phyloP scores from a whole-genome alignment of 2,329 filamentous ascomycete genomes.

The Colletotrichum tropicicola region DNA sequence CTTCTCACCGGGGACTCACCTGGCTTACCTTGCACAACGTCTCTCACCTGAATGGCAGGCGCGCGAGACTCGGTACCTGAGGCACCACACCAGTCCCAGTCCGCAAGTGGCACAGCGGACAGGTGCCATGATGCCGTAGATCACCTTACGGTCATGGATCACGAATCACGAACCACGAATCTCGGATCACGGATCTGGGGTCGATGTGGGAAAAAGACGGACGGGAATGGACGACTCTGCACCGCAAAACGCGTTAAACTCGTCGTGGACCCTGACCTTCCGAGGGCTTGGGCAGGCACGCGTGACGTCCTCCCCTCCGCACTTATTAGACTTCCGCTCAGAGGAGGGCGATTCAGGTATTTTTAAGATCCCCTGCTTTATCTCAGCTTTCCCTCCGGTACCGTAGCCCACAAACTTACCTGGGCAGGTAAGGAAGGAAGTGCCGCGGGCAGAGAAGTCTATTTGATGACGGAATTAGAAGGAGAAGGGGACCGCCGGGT shows the following conservation, averaged over 20 bases:
- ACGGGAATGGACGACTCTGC: too few species aligned
- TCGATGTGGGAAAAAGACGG: background rate
- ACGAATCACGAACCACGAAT: too few species aligned
- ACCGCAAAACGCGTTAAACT: background rate
- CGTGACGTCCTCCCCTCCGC: slow-evolving; percentile 1
- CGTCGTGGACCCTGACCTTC: slow-evolving; percentile 23
- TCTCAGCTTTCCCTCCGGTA: slow-evolving; percentile 5
- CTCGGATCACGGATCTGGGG: background rate
- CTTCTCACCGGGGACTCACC: slow-evolving; percentile 9
- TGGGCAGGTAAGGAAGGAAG: background rate
- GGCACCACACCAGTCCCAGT: too few species aligned
- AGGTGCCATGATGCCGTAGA: too few species aligned
- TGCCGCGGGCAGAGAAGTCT: slow-evolving; percentile 5
- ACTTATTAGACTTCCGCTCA: background rate
- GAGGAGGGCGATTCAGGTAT: background rate
- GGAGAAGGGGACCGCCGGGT: background rate
- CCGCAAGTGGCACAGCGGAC: too few species aligned
- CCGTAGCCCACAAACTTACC: background rate
- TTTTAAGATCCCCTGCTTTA: background rate
- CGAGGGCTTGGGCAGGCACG: slow-evolving; percentile 14
- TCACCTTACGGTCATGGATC: too few species aligned
- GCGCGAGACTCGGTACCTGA: too few species aligned
- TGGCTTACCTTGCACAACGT: background rate
- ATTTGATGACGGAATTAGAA: slow-evolving; percentile 26
- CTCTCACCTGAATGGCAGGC: background rate